Evolutionary conservation across 2,329 filamentous ascomycete genomes (phyloP).

Genomic region (Alternaria panax): DNA sequence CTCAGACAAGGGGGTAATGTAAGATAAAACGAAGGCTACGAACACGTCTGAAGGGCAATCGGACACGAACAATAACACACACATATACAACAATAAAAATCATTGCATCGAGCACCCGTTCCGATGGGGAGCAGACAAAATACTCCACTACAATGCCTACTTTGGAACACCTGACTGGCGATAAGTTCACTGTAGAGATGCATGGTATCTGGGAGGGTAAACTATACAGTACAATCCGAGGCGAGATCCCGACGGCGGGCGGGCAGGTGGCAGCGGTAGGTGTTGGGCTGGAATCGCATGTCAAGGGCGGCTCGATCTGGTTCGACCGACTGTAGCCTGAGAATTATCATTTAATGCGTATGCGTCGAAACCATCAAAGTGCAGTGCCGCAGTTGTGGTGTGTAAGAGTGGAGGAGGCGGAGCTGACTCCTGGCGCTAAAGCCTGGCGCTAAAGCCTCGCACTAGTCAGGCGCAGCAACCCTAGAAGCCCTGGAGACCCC

Average conservation of each 20-base stretch:
- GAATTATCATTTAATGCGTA: background rate
- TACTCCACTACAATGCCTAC: background rate
- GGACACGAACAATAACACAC: too few species aligned
- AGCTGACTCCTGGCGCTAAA: background rate
- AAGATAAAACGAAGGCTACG: too few species aligned
- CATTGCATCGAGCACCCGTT: too few species aligned
- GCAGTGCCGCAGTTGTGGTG: background rate
- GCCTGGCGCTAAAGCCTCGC: background rate
- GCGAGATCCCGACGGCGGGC: background rate
- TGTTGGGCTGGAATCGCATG: background rate
- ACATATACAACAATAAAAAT: too few species aligned
- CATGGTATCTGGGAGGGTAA: background rate
- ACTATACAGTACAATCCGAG: background rate
- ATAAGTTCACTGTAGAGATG: background rate
- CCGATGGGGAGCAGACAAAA: too few species aligned
- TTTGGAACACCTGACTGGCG: background rate
- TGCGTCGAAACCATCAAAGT: background rate
- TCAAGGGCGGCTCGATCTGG: background rate
- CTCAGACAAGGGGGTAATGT: too few species aligned
- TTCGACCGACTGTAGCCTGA: background rate
- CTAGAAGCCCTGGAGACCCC: background rate
- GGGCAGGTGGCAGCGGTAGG: background rate
- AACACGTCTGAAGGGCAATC: too few species aligned
- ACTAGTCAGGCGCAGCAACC: slow-evolving; percentile 1
- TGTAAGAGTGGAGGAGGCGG: background rate